Base-by-base conservation (phyloP, 345 rosid genomes). In the Euphorbia lathyris region DNA sequence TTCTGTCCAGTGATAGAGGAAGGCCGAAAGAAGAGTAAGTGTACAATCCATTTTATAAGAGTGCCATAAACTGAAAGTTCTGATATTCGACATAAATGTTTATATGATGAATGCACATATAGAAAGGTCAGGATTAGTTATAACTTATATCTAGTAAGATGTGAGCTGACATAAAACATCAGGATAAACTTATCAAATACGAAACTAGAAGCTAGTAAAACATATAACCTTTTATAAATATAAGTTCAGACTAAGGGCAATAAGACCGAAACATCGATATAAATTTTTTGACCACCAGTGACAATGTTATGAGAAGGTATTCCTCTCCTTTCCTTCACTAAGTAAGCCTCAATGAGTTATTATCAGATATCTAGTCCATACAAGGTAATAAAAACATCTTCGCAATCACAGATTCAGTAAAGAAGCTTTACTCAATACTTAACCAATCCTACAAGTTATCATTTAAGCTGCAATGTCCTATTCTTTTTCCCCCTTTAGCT, bases 311-410 rank as follows among this genome's bases (percentile, higher is more conserved):
- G 29, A 29, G 12, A 25, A 59, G 27, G 4, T 20, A 19, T 1
- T n/a, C n/a, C 45, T 38, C 2, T 65, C 75, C 7, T 65, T 51
- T 72, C 47, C 43, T 52, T 63, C 23, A n/a, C 38, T 36, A 60
- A 51, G 66, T 25, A 10, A 50, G 9, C 29, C 29, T 26, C 2
- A 20, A 3, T 10, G 25, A 40, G 26, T 34, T 38, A 38, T 71
- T 51, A 23, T 29, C 38, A 6, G 17, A 58, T 12, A 61, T 50
- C 20, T 60, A 23, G 32, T 60, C 47, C 52, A 22, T 30, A 36
- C 8, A 47, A 19, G 9, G 7, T 26, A 58, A n/a, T 13, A 47
- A 25, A 11, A 9, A 22, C n/a, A 6, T 45, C 59, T 19, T 12
- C n/a, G 29, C 40, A n/a, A 16, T 25, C 25, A 30, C 42, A n/a